phyloP scores from a whole-genome alignment of 257 asterid genomes.

The Nicotiana otophora region DNA sequence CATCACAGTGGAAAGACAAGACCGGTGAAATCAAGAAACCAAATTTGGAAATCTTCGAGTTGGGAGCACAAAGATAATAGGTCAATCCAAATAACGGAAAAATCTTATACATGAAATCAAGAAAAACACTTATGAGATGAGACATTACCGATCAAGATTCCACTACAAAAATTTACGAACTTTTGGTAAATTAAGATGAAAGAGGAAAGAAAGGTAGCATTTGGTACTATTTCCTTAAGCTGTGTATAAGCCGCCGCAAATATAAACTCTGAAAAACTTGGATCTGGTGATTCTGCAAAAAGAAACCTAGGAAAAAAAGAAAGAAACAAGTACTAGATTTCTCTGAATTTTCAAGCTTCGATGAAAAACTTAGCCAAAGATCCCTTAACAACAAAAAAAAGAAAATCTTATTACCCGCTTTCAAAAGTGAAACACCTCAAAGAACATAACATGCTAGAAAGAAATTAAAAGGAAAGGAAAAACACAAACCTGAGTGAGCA shows the following conservation, averaged over 20 bases:
- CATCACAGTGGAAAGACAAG: slow-evolving; percentile 53
- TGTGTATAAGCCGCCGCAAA: background rate
- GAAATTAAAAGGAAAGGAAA: background rate
- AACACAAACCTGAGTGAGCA: slow-evolving; percentile 71
- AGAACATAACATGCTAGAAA: background rate
- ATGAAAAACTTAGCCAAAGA: background rate
- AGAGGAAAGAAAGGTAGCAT: background rate
- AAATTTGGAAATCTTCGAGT: slow-evolving; percentile 38
- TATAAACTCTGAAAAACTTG: background rate
- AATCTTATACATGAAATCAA: slow-evolving; percentile 8
- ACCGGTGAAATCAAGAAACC: slow-evolving; percentile 35
- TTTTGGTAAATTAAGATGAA: background rate
- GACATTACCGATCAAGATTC: background rate
- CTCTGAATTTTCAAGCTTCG: background rate
- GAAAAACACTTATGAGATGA: background rate
- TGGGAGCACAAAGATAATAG: slow-evolving; percentile 20
- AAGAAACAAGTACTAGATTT: slow-evolving; percentile 22
- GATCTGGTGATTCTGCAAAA: slow-evolving; percentile 16
- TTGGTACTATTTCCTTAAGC: background rate
- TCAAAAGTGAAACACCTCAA: background rate
- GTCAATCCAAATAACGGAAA: slow-evolving; percentile 29
- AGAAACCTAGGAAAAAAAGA: slow-evolving; percentile 17
- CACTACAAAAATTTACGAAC: background rate
- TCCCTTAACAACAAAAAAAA: background rate
- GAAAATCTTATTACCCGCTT: slow-evolving; percentile 1